Percentiles rank a stretch among this genome's conserved stretches.
Evolutionary conservation across 129 eudicot genomes (phyloP).

Genomic region (Oenanthe sinensis): DNA sequence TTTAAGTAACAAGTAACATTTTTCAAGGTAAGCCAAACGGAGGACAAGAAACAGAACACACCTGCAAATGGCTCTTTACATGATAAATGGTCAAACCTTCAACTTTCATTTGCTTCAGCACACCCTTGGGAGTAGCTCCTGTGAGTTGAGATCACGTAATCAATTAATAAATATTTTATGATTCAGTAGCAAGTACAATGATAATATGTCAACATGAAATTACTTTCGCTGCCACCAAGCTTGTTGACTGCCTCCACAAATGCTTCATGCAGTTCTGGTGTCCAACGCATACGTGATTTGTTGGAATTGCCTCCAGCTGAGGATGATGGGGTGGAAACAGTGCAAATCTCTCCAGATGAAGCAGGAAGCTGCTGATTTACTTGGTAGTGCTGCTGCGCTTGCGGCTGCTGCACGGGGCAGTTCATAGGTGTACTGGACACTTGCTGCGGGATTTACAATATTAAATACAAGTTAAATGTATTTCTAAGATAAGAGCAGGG

Average conservation of each 20-base stretch:
- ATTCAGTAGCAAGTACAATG: background rate
- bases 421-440: slow-evolving; percentile 32
- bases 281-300: slow-evolving; percentile 96
- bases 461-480: background rate
- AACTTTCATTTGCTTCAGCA: slow-evolving; percentile 89
- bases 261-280: slow-evolving; percentile 88
- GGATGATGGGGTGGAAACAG: slow-evolving; percentile 46
- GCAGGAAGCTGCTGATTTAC: slow-evolving; percentile 37
- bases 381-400: background rate
- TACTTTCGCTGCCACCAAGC: slow-evolving; percentile 89
- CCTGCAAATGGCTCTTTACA: slow-evolving; percentile 97
- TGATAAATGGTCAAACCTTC: slow-evolving; percentile 90
- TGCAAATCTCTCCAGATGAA: slow-evolving; percentile 33
- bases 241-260: slow-evolving; percentile 76
- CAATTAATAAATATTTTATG: slow-evolving; percentile 3
- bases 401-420: slow-evolving; percentile 18
- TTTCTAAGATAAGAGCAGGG: background rate
- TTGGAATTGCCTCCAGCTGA: slow-evolving; percentile 26
- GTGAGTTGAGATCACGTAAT: slow-evolving; percentile 17
- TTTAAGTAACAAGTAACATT: background rate
- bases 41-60: slow-evolving; percentile 15
- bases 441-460: slow-evolving; percentile 34
- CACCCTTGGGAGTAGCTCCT: slow-evolving; percentile 97
- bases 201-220: slow-evolving; percentile 11
- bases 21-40: background rate